These are phyloP conservation scores for Nemania sp. DNA, from an alignment of 2,329 filamentous ascomycete genomes.

Conservation along the genomic window DNA sequence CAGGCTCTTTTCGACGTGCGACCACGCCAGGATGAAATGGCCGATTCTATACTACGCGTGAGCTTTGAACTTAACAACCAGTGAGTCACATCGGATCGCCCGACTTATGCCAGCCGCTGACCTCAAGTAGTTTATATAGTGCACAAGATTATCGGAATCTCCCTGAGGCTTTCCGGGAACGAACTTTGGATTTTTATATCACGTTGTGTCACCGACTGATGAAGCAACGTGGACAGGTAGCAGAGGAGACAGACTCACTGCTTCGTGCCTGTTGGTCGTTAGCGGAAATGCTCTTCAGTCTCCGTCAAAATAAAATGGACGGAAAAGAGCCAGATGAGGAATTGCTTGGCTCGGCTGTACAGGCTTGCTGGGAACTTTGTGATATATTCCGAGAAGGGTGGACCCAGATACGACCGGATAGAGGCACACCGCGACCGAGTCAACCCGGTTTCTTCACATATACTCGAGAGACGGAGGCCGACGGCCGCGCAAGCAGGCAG, in stretches of 20 bases:
- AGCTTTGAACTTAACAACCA: slow-evolving; percentile 97
- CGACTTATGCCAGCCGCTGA: slow-evolving; percentile 1
- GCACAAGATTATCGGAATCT: slow-evolving; percentile 79
- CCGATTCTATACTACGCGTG: slow-evolving; percentile 86
- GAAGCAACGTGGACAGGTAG: slow-evolving; percentile 82
- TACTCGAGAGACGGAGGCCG: slow-evolving; percentile 53
- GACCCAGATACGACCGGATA: slow-evolving; percentile 84
- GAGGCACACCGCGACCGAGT: slow-evolving; percentile 80
- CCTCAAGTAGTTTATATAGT: slow-evolving; percentile 70
- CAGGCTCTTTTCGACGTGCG: slow-evolving; percentile 88
- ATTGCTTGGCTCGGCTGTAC: slow-evolving; percentile 81
- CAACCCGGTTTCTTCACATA: slow-evolving; percentile 71
- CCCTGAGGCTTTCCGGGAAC: slow-evolving; percentile 84
- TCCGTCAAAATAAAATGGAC: slow-evolving; percentile 80
- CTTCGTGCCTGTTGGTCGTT: slow-evolving; percentile 87
- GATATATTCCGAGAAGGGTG: slow-evolving; percentile 92
- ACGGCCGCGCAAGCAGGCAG: slow-evolving; percentile 53
- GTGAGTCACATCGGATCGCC: slow-evolving; percentile 46
- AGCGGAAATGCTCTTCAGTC: slow-evolving; percentile 89
- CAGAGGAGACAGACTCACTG: slow-evolving; percentile 81
- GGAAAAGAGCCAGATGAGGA: slow-evolving; percentile 78
- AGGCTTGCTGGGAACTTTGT: slow-evolving; percentile 93
- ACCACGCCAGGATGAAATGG: slow-evolving; percentile 73
- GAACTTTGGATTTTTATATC: slow-evolving; percentile 92
- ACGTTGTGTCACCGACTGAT: slow-evolving; percentile 93